Percentiles rank a stretch among this genome's conserved stretches.
These are phyloP conservation scores for Ceratocystis destructans DNA, from an alignment of 2,329 filamentous ascomycete species.

Conservation along the genomic window DNA sequence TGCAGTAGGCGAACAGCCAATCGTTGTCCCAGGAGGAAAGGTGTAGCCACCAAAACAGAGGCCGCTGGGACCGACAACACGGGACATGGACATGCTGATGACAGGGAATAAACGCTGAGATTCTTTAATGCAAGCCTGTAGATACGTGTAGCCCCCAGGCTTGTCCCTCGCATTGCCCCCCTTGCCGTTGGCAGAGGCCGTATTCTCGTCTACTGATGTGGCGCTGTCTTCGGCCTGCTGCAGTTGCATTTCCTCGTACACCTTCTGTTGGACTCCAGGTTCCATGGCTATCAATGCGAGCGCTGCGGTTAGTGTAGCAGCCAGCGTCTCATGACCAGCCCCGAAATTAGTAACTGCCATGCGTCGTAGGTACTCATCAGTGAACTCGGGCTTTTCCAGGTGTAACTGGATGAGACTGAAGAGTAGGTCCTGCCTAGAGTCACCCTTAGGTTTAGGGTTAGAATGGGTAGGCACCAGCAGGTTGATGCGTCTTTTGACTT, in stretches of 20 bases:
- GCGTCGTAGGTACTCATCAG: conserved; percentile 34
- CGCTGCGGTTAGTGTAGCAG: conserved; percentile 37
- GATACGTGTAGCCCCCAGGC: conserved; percentile 26
- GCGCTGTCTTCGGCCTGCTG: background rate
- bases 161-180: background rate
- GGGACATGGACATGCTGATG: conserved; percentile 38
- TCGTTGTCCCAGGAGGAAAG: conserved; percentile 34
- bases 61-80: conserved; percentile 30
- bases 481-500: conserved; percentile 19
- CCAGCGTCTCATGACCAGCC: conserved; percentile 42
- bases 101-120: conserved; percentile 39
- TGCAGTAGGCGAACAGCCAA: conserved; percentile 38
- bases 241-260: conserved; percentile 23
- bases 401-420: conserved; percentile 36
- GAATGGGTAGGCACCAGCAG: conserved; percentile 12
- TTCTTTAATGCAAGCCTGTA: conserved; percentile 35
- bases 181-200: background rate
- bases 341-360: conserved; percentile 43
- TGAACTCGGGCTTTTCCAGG: conserved; percentile 33
- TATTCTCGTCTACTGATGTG: background rate
- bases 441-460: conserved; percentile 25
- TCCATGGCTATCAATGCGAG: conserved; percentile 35
- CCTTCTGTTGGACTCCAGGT: conserved; percentile 24
- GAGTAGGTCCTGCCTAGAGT: conserved; percentile 30
- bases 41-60: conserved; percentile 29